These are phyloP conservation scores for Grosmannia huntii DNA, from an alignment of 2,329 filamentous ascomycete species.

Conservation along the genomic window DNA sequence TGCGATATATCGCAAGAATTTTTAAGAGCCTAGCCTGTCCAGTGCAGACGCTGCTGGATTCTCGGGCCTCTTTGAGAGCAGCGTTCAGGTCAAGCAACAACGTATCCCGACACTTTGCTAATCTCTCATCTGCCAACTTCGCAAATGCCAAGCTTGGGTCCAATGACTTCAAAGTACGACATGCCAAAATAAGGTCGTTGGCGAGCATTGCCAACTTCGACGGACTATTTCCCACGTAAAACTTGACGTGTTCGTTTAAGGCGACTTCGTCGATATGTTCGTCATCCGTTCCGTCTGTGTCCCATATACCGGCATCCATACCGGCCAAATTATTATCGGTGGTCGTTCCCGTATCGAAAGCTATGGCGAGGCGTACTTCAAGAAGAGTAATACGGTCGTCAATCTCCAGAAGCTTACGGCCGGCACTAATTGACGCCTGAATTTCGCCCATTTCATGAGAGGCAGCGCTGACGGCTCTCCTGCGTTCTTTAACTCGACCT, in stretches of 20 bases:
- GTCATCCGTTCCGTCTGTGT: constrained; percentile 17
- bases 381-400: constrained; percentile 49
- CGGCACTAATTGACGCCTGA: constrained; percentile 47
- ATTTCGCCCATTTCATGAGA: constrained; percentile 56
- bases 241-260: constrained; percentile 16
- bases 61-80: constrained; percentile 30
- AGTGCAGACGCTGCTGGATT: constrained; percentile 7
- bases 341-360: constrained; percentile 11
- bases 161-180: constrained; percentile 28
- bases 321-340: not conserved
- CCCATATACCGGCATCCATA: not conserved
- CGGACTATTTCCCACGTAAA: constrained; percentile 32
- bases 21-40: constrained; percentile 35
- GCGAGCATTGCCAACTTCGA: constrained; percentile 32
- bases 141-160: constrained; percentile 37
- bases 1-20: constrained; percentile 39
- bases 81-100: constrained; percentile 42
- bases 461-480: constrained; percentile 47
- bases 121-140: constrained; percentile 37
- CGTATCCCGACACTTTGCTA: constrained; percentile 41
- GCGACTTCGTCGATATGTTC: constrained; percentile 20
- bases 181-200: constrained; percentile 29
- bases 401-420: constrained; percentile 52
- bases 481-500: constrained; percentile 48
- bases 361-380: constrained; percentile 50